Percentiles rank a stretch among this genome's conserved stretches.
These are phyloP conservation scores for Euclidium syriacum DNA, from an alignment of 345 rosid genomes.

Conservation along the genomic window DNA sequence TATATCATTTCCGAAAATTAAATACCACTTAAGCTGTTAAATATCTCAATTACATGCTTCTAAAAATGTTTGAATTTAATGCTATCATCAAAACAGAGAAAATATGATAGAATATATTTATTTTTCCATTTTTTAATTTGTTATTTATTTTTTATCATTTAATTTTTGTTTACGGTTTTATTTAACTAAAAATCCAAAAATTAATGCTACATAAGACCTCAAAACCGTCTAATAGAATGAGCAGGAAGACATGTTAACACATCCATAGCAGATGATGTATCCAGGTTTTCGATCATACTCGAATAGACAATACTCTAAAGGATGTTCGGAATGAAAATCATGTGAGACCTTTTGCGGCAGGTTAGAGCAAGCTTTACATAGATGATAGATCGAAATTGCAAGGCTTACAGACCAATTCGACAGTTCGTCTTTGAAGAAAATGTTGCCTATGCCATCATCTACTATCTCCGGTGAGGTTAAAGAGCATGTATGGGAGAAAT, in stretches of 20 bases:
- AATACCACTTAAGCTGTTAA: no score
- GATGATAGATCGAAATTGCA: not conserved
- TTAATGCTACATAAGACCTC: no score
- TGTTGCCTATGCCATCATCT: not conserved
- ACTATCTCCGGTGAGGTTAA: not conserved
- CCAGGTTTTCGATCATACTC: not conserved
- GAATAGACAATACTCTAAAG: not conserved
- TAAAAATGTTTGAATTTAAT: no score
- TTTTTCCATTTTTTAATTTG: no score
- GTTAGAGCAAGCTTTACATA: not conserved
- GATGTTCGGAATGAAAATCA: not conserved
- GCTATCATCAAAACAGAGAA: no score
- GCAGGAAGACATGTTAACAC: constrained; percentile 1
- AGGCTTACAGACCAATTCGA: not conserved
- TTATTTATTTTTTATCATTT: no score
- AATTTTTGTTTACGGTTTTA: no score
- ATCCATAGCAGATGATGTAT: not conserved
- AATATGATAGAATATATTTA: no score
- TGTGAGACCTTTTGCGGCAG: not conserved
- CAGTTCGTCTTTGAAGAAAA: not conserved
- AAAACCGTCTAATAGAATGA: no score
- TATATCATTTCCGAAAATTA: no score
- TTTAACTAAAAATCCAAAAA: no score
- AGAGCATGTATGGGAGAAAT: not conserved
- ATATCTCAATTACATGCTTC: no score